Conservation (phyloP, 2,329 filamentous ascomycete species). For the Xylariomycetidae sp. region DNA sequence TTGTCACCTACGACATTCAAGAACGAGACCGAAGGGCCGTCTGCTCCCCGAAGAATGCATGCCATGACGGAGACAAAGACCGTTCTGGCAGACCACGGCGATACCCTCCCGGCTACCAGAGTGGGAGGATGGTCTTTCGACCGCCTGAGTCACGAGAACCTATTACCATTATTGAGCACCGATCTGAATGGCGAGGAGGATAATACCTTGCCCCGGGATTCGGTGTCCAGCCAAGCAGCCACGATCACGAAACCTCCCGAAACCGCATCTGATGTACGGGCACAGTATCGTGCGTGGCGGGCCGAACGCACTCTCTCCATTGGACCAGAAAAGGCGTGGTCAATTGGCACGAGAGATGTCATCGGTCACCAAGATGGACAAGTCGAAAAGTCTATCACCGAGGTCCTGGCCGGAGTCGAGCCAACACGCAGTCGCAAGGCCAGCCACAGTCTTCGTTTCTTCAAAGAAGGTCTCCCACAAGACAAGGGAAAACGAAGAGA, state of each 20-base stretch:
- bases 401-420: slow-evolving; percentile 55
- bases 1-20: slow-evolving; percentile 17
- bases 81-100: slow-evolving; percentile 29
- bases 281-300: slow-evolving; percentile 31
- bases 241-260: too few relatives aligned
- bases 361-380: slow-evolving; percentile 46
- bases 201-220: too few relatives aligned
- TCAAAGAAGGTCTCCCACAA: slow-evolving; percentile 59
- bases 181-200: too few relatives aligned
- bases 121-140: slow-evolving; percentile 35
- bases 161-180: too few relatives aligned
- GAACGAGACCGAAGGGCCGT: too few relatives aligned
- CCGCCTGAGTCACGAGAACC: too few relatives aligned
- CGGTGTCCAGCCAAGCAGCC: too few relatives aligned
- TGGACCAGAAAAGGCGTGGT: slow-evolving; percentile 56
- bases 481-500: slow-evolving; percentile 52
- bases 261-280: slow-evolving; percentile 18
- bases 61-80: slow-evolving; percentile 28
- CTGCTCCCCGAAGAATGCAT: slow-evolving; percentile 21
- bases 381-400: slow-evolving; percentile 59
- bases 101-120: slow-evolving; percentile 25
- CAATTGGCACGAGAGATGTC: slow-evolving; percentile 49
- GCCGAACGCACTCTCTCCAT: slow-evolving; percentile 36
- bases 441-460: slow-evolving; percentile 61
- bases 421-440: slow-evolving; percentile 61